Conservation (phyloP, 371 early-diverging fungal species). For the Chytridiales sp. region DNA sequence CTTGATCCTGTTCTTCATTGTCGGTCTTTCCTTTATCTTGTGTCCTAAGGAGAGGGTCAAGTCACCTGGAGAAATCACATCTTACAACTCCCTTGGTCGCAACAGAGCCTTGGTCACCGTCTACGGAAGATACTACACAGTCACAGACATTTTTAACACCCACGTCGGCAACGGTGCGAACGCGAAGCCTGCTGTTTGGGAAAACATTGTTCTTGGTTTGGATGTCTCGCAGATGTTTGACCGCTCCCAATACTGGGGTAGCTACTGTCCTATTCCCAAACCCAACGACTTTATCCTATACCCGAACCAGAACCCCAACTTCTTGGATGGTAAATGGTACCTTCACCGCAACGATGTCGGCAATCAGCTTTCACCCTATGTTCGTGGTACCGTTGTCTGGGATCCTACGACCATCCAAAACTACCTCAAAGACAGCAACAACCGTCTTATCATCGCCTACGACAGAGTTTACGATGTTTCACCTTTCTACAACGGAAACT, state of each 20-base stretch:
- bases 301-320: constrained; percentile 1
- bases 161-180: constrained; percentile 11
- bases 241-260: constrained; percentile 23
- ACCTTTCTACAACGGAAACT: constrained; percentile 23
- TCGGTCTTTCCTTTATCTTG: constrained; percentile 79
- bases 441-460: constrained; percentile 31
- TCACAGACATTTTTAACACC: constrained; percentile 12
- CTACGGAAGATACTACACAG: constrained; percentile 47
- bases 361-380: constrained; percentile 6
- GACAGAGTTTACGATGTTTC: constrained; percentile 45
- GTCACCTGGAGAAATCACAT: constrained; percentile 47
- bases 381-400: constrained; percentile 42
- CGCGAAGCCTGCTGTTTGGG: constrained; percentile 26
- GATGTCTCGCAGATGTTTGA: constrained; percentile 46
- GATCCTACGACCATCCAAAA: constrained; percentile 18
- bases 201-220: constrained; percentile 32
- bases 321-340: constrained; percentile 20
- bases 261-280: constrained; percentile 33
- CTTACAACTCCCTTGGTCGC: constrained; percentile 17
- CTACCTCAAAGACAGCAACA: constrained; percentile 1
- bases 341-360: too few relatives aligned
- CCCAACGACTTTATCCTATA: constrained; percentile 17
- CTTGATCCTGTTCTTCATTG: constrained; percentile 85
- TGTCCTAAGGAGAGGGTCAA: constrained; percentile 83
- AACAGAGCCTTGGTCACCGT: constrained; percentile 38